Evolutionary conservation across 139 green algal species (phyloP).

Genomic region (Deuterostichococcus epilithicus): DNA sequence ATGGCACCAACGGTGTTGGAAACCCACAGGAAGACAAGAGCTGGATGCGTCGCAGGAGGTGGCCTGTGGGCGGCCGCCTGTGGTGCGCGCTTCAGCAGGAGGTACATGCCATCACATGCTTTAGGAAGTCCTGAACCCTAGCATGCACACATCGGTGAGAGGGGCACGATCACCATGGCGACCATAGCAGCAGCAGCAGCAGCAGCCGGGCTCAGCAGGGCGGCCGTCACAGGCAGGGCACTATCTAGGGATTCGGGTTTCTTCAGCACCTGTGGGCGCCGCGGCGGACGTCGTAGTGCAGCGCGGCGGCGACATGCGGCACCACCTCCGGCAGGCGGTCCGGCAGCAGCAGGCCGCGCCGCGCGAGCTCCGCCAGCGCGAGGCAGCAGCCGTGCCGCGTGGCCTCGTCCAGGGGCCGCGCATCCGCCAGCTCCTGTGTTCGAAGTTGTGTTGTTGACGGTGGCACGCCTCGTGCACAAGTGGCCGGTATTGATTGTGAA

Average conservation of each 20-base stretch:
- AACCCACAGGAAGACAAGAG: neutral
- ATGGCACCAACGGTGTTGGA: too few species aligned
- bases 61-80: neutral
- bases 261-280: conserved; percentile 75
- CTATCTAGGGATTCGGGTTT: too few species aligned
- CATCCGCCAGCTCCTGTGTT: conserved; percentile 63
- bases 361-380: conserved; percentile 90
- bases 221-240: too few species aligned
- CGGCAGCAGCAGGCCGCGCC: conserved; percentile 83
- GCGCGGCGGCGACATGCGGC: conserved; percentile 55
- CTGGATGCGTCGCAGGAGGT: neutral
- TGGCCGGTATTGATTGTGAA: too few species aligned
- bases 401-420: conserved; percentile 54
- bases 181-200: neutral
- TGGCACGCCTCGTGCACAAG: too few species aligned
- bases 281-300: conserved; percentile 88
- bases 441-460: too few species aligned
- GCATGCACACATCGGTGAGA: too few species aligned
- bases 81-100: too few species aligned
- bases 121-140: too few species aligned
- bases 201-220: too few species aligned
- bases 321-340: conserved; percentile 49
- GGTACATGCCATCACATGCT: too few species aligned
- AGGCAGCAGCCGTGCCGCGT: conserved; percentile 96
- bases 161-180: neutral